Base-by-base conservation (phyloP, 2,329 filamentous ascomycete species). In the Paecilomyces niveus region DNA sequence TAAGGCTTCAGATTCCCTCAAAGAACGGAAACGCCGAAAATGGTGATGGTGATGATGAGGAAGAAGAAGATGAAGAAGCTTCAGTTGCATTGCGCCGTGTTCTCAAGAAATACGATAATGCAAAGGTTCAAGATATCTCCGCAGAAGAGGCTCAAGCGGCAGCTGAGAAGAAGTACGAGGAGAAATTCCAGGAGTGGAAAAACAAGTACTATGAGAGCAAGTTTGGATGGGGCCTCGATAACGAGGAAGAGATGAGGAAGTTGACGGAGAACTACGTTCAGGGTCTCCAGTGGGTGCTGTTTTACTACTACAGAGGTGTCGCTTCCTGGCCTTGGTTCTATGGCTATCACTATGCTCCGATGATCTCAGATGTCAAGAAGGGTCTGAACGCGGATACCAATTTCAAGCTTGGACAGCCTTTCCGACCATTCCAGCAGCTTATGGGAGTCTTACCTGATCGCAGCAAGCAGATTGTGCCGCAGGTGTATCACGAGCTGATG, bases 281-380 rank as follows among this genome's bases (percentile, higher is more conserved):
- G 76, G 94, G 94, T 61, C 78, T 99, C 61, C 94, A 99, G 73
- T 99, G 94, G 95, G 94, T 99, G 51, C 80, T 99, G 54, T 97
- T 89, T 75, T 99, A 99, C 79, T 99, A 99, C 76, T 99, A 99
- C 77, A 88, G 88, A 57, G 94, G 94, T 62, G 94, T 99, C 60
- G 94, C 91, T 15, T 97, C 93, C 11, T 99, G 94, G 94, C 92
- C 94, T 13, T 99, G 94, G 94, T 99, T 90, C 77, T 99, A 97
- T 75, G 82, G 83, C 61, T 99, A 96, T 74, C 95, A 99, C 76
- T 99, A 99, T 74, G 89, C 95, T 9, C 94, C 94, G 1, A 91
- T 97, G 85, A 99, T 97, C 58, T 95, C 91, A 85, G 94, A 99
- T 76, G 90, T 99, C 64, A 88, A 88, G 71, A 92, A 89, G 73